Evolutionary conservation across 495 filamentous ascomycete species (phyloP).

Genomic region (Aspergillus diversus): DNA sequence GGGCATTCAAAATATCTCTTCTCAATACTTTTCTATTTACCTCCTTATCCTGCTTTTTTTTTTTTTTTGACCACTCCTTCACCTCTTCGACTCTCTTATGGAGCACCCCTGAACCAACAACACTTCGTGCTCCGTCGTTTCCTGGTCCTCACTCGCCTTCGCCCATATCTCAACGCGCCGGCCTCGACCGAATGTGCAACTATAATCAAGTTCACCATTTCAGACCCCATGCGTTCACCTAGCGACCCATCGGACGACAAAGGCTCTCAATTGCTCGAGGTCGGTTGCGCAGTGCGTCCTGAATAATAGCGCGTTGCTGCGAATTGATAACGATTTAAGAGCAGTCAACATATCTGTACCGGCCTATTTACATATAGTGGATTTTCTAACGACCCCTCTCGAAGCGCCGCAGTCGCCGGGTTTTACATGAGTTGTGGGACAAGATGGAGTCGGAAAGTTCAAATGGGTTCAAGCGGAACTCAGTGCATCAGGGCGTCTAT

Average conservation of each 20-base stretch:
- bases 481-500: conserved; percentile 45
- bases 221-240: conserved; percentile 54
- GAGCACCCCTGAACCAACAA: conserved; percentile 19
- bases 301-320: conserved; percentile 32
- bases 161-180: conserved; percentile 34
- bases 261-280: conserved; percentile 42
- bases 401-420: conserved; percentile 27
- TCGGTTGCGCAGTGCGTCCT: conserved; percentile 38
- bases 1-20: conserved; percentile 16
- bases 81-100: conserved; percentile 7
- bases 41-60: no score
- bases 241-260: conserved; percentile 41
- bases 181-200: conserved; percentile 43
- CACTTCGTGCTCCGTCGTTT: conserved; percentile 21
- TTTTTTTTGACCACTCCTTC: conserved; percentile 2
- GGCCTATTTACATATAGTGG: conserved; percentile 21
- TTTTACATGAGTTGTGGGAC: conserved; percentile 20
- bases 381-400: conserved; percentile 27
- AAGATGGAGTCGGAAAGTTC: conserved; percentile 52
- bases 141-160: conserved; percentile 28
- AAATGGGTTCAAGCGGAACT: conserved; percentile 49
- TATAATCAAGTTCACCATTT: conserved; percentile 26
- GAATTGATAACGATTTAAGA: conserved; percentile 30
- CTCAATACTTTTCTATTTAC: no score
- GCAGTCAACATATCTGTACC: conserved; percentile 23